phyloP scores from a whole-genome alignment of 129 eudicot genomes.

The Cynara cardunculus region DNA sequence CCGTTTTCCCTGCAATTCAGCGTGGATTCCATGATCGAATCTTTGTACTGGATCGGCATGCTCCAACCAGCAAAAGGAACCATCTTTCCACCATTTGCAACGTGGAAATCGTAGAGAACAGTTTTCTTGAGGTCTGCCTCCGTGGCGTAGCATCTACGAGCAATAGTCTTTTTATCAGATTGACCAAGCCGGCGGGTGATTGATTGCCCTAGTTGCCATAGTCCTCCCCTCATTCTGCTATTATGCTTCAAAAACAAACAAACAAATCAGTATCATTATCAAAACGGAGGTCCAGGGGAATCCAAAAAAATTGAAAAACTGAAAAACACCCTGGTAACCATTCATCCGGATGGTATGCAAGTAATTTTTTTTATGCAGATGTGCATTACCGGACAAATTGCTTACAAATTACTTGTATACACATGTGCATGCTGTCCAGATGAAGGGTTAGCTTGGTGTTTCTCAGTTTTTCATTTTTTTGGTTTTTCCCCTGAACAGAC shows the following conservation, averaged over 20 bases:
- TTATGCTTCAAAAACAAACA: slow-evolving; percentile 19
- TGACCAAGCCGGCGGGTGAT: slow-evolving; percentile 89
- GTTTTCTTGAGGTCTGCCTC: slow-evolving; percentile 96
- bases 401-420: too few species aligned
- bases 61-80: slow-evolving; percentile 99
- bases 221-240: slow-evolving; percentile 83
- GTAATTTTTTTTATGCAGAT: too few species aligned
- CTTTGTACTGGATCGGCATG: slow-evolving; percentile 98
- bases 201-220: slow-evolving; percentile 96
- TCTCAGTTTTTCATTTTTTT: too few species aligned
- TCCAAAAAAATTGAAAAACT: too few species aligned
- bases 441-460: too few species aligned
- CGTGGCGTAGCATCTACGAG: slow-evolving; percentile 68
- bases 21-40: slow-evolving; percentile 92
- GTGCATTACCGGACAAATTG: too few species aligned
- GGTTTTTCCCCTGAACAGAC: too few species aligned
- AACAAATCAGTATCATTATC: not conserved
- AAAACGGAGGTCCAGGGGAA: too few species aligned
- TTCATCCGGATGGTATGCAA: too few species aligned
- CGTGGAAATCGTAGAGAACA: slow-evolving; percentile 85
- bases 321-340: too few species aligned
- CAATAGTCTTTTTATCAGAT: slow-evolving; percentile 65
- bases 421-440: too few species aligned
- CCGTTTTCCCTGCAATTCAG: slow-evolving; percentile 93
- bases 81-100: slow-evolving; percentile 91